phyloP scores from a whole-genome alignment of 192 early-diverging fungal species.

The Umbelopsis sp. region DNA sequence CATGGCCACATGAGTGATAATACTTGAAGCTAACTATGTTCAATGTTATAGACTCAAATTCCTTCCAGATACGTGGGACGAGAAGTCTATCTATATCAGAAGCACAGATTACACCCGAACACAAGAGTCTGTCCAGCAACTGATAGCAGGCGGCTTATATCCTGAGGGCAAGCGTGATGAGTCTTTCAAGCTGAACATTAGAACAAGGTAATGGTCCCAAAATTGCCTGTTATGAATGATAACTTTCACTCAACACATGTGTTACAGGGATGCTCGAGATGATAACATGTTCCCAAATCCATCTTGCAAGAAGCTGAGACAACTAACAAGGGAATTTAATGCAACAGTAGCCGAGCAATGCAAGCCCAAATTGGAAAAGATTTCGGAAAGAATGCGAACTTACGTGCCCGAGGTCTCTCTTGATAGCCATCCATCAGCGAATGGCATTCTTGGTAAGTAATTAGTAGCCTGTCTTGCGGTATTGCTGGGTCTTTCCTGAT shows the following conservation, averaged over 20 bases:
- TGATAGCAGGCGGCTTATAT: conserved; percentile 43
- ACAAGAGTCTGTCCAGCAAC: conserved; percentile 43
- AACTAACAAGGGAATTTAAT: conserved; percentile 33
- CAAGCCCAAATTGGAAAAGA: conserved; percentile 25
- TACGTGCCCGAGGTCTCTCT: conserved; percentile 39
- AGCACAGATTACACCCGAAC: conserved; percentile 41
- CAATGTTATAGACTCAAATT: conserved; percentile 27
- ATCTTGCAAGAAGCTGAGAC: conserved; percentile 31
- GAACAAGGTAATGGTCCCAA: conserved; percentile 32
- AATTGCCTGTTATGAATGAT: background rate
- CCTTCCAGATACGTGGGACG: conserved; percentile 27
- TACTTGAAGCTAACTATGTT: background rate
- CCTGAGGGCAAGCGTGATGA: conserved; percentile 26
- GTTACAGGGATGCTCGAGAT: conserved; percentile 30
- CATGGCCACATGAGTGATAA: background rate
- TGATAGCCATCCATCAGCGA: conserved; percentile 41
- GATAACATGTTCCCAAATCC: conserved; percentile 45
- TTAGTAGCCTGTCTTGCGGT: background rate
- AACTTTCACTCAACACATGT: background rate
- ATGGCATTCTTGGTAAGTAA: conserved; percentile 41
- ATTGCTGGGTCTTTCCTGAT: background rate
- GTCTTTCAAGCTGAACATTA: conserved; percentile 29
- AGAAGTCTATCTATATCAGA: conserved; percentile 31
- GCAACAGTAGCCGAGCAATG: conserved; percentile 22
- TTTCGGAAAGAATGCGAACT: conserved; percentile 26